Percentiles rank a stretch among this genome's conserved stretches.
Conservation (phyloP, 169 alveolate genomes). For the Plasmodium ovale region DNA sequence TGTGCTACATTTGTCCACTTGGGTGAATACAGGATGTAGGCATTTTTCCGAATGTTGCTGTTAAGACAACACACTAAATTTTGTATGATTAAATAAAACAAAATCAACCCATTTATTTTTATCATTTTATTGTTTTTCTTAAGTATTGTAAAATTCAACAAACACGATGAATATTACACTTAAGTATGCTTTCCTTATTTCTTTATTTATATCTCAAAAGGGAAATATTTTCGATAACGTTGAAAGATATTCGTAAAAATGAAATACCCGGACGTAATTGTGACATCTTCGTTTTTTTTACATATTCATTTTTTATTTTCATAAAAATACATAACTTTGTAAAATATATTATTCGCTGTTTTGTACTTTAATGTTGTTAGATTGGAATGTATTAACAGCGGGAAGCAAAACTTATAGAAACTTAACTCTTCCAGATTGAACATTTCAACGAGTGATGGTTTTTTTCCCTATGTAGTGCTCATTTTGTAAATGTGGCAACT, state of each 20-base stretch:
- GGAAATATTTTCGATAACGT: too few species aligned
- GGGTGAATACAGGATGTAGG: constrained; percentile 60
- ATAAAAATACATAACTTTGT: too few species aligned
- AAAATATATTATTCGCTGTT: not conserved
- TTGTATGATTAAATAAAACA: constrained; percentile 13
- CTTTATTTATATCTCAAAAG: too few species aligned
- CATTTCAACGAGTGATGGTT: not conserved
- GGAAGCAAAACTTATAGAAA: not conserved
- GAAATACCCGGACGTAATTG: too few species aligned
- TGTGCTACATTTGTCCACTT: constrained; percentile 42
- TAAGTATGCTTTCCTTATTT: not conserved
- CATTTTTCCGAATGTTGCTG: constrained; percentile 46
- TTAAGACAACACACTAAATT: constrained; percentile 70
- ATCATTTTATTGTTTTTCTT: constrained; percentile 41
- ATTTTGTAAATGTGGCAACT: too few species aligned
- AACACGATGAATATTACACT: too few species aligned
- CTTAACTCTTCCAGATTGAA: not conserved
- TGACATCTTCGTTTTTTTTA: too few species aligned
- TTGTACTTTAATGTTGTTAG: not conserved
- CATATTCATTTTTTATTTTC: too few species aligned
- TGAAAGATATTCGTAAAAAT: too few species aligned
- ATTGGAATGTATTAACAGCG: not conserved
- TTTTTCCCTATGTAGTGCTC: not conserved
- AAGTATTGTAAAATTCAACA: too few species aligned
- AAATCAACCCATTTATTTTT: constrained; percentile 32